phyloP scores from a whole-genome alignment of 2,329 filamentous ascomycete genomes.

The Sporothrix schenckii region DNA sequence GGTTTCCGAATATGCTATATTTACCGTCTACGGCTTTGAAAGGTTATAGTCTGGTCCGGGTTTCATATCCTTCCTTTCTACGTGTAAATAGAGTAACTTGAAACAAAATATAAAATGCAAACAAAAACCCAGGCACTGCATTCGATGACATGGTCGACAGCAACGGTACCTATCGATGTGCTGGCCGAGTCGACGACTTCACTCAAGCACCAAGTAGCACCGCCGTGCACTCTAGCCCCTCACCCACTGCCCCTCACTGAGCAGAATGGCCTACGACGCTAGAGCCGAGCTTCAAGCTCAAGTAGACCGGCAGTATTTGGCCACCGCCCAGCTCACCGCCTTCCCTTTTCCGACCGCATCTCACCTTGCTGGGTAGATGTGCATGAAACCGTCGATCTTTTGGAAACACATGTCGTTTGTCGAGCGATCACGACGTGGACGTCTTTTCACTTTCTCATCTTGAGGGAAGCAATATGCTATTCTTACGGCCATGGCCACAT shows the following conservation, averaged over 20 bases:
- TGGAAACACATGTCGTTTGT: constrained; percentile 20
- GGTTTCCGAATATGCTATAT: no score
- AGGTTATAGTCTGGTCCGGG: no score
- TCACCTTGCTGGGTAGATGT: not conserved
- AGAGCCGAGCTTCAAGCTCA: not conserved
- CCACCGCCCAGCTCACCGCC: constrained; percentile 28
- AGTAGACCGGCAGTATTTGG: constrained; percentile 19
- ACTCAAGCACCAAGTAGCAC: not conserved
- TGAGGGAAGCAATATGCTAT: not conserved
- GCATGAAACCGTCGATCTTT: constrained; percentile 24
- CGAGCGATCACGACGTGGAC: not conserved
- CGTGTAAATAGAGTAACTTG: not conserved
- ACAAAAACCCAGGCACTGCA: no score
- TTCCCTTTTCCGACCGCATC: constrained; percentile 13
- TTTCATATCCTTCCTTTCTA: not conserved
- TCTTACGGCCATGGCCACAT: constrained; percentile 47
- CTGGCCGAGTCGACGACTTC: constrained; percentile 1
- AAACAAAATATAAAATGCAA: not conserved
- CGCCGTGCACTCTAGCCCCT: constrained; percentile 18
- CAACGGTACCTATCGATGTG: not conserved
- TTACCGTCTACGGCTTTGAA: no score
- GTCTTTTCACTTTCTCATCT: not conserved
- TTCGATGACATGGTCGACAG: no score
- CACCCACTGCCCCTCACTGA: constrained; percentile 19
- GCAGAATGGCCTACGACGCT: not conserved